Conservation (phyloP, 2,329 filamentous ascomycete species). For the Microdochium trichocladiopsis region DNA sequence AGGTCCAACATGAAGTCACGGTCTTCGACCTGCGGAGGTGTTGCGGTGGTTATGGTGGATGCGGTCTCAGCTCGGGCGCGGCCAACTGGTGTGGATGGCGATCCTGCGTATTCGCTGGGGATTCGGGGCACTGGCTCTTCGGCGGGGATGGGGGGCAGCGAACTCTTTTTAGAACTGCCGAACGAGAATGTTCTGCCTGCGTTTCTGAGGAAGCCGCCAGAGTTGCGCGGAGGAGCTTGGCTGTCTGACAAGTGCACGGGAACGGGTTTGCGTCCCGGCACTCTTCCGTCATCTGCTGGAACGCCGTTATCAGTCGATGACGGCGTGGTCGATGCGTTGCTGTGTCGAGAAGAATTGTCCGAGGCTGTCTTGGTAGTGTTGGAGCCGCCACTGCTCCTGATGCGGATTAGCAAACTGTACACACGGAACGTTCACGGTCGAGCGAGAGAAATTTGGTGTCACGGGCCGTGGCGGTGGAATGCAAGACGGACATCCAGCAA, state of each 20-base stretch:
- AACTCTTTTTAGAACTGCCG: slow-evolving; percentile 45
- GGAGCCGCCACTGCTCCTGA: slow-evolving; percentile 52
- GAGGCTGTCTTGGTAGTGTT: slow-evolving; percentile 54
- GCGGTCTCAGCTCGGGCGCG: slow-evolving; percentile 41
- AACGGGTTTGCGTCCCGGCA: slow-evolving; percentile 25
- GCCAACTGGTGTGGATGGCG: slow-evolving; percentile 21
- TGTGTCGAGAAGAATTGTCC: slow-evolving; percentile 55
- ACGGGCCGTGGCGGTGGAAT: not conserved
- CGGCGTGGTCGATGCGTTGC: slow-evolving; percentile 54
- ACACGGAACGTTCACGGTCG: slow-evolving; percentile 22
- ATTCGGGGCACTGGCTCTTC: slow-evolving; percentile 31
- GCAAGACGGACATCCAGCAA: not conserved
- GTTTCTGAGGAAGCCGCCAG: slow-evolving; percentile 46
- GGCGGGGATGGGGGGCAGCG: slow-evolving; percentile 23
- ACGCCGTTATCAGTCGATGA: slow-evolving; percentile 43
- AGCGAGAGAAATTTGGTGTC: slow-evolving; percentile 8
- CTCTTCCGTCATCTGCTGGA: slow-evolving; percentile 31
- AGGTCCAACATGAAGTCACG: slow-evolving; percentile 41
- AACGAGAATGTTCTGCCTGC: slow-evolving; percentile 55
- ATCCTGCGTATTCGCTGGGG: slow-evolving; percentile 13
- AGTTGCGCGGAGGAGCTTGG: slow-evolving; percentile 38
- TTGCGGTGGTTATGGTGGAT: slow-evolving; percentile 47
- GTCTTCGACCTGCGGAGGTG: slow-evolving; percentile 39
- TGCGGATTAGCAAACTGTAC: slow-evolving; percentile 25
- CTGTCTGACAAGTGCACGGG: slow-evolving; percentile 28